phyloP scores from a whole-genome alignment of 306 rosid species.

The Psophocarpus tetragonolobus region DNA sequence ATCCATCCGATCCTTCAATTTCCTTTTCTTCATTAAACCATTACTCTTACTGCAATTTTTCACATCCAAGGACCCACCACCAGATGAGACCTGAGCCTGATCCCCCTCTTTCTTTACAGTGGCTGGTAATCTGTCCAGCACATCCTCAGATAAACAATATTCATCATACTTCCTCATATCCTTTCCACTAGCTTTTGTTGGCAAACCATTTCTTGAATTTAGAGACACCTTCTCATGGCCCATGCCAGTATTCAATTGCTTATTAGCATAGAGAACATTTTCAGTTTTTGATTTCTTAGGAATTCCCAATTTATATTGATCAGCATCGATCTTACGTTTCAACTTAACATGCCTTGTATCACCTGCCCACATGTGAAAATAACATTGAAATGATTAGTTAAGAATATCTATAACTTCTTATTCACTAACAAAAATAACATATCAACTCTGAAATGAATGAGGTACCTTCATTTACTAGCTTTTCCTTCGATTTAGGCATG shows the following conservation, averaged over 20 bases:
- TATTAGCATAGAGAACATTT: conserved; percentile 33
- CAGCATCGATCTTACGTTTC: conserved; percentile 54
- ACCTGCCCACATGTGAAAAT: conserved; percentile 40
- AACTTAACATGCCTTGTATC: conserved; percentile 47
- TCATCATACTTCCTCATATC: conserved; percentile 47
- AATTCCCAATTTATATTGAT: conserved; percentile 46
- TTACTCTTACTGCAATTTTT: conserved; percentile 30
- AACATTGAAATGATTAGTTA: conserved; percentile 2
- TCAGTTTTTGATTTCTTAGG: conserved; percentile 54
- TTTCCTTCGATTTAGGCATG: conserved; percentile 50
- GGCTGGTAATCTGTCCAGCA: conserved; percentile 36
- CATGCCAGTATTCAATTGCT: conserved; percentile 39
- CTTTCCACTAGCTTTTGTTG: conserved; percentile 46
- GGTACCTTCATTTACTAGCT: conserved; percentile 51
- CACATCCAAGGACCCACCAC: conserved; percentile 41
- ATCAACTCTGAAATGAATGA: conserved; percentile 27
- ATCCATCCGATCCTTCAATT: conserved; percentile 51
- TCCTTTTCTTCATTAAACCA: conserved; percentile 58
- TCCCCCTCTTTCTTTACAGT: conserved; percentile 49
- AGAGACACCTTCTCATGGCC: conserved; percentile 43
- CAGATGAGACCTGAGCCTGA: conserved; percentile 44
- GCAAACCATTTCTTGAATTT: conserved; percentile 42
- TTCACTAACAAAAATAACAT: conserved; percentile 12
- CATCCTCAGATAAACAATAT: conserved; percentile 45
- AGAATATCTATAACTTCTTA: not conserved